These are phyloP conservation scores for Conticribra weissflogii DNA, from an alignment of 108 stramenopile species.

Conservation along the genomic window DNA sequence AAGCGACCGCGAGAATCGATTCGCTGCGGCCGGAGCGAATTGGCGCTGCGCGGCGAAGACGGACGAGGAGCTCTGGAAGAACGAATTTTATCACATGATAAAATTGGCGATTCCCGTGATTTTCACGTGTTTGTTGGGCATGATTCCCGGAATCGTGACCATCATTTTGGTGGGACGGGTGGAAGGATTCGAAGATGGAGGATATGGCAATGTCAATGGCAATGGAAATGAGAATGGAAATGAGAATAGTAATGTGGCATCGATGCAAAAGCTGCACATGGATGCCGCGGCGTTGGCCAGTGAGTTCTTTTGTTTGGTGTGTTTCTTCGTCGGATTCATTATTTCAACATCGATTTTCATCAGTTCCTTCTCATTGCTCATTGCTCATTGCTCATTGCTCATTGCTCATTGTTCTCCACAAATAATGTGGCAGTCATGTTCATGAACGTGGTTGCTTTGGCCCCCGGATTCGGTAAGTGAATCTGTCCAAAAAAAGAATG, in stretches of 20 bases:
- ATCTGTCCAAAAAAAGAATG: background rate
- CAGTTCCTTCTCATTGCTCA: too few species aligned
- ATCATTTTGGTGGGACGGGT: background rate
- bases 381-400: too few species aligned
- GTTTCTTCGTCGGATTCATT: slow-evolving; percentile 40
- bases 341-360: too few species aligned
- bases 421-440: slow-evolving; percentile 53
- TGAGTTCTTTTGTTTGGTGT: slow-evolving; percentile 38
- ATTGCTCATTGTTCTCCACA: too few species aligned
- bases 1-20: too few species aligned
- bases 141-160: background rate
- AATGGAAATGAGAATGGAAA: too few species aligned
- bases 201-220: too few species aligned
- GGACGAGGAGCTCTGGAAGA: background rate
- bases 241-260: slow-evolving; percentile 1
- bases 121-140: background rate
- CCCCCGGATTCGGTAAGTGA: slow-evolving; percentile 42
- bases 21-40: too few species aligned
- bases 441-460: slow-evolving; percentile 36
- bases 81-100: background rate
- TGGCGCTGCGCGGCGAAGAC: too few species aligned
- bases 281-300: slow-evolving; percentile 53
- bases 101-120: background rate
- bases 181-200: too few species aligned
- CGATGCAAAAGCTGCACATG: slow-evolving; percentile 37